Percentiles rank a stretch among this genome's conserved stretches.
Evolutionary conservation across 225 moss, liverwort and hornwort species (phyloP).

Genomic region (Bryoerythrophyllum caledonicum): DNA sequence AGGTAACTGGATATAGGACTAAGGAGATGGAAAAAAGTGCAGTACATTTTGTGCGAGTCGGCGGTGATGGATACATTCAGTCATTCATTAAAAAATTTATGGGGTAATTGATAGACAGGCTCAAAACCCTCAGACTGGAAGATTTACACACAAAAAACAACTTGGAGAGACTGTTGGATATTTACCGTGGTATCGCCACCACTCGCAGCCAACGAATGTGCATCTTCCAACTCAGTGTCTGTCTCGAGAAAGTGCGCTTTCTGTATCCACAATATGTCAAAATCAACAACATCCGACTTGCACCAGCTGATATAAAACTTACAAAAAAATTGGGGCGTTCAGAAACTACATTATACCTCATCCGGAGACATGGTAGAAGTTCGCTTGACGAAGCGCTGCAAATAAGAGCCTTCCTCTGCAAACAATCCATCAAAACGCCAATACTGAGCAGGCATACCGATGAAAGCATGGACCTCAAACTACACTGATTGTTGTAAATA

Average conservation of each 20-base stretch:
- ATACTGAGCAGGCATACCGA: not conserved
- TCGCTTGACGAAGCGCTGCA: constrained; percentile 68
- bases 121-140: not conserved
- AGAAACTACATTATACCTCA: constrained; percentile 44
- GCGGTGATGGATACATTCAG: too few relatives aligned
- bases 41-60: too few relatives aligned
- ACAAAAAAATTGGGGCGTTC: not conserved
- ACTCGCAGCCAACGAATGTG: constrained; percentile 75
- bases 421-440: not conserved
- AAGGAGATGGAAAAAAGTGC: not conserved
- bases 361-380: constrained; percentile 69
- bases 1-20: not conserved
- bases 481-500: not conserved
- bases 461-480: not conserved
- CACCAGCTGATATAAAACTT: not conserved
- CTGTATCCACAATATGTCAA: constrained; percentile 30
- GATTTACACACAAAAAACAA: not conserved
- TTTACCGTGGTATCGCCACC: constrained; percentile 76
- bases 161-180: not conserved
- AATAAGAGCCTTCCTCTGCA: constrained; percentile 72
- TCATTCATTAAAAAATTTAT: too few relatives aligned
- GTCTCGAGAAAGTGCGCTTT: constrained; percentile 70
- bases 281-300: not conserved
- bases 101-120: not conserved
- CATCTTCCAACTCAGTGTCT: constrained; percentile 76